phyloP scores from a whole-genome alignment of 345 rosid genomes.

The Eucalyptus polybractea region DNA sequence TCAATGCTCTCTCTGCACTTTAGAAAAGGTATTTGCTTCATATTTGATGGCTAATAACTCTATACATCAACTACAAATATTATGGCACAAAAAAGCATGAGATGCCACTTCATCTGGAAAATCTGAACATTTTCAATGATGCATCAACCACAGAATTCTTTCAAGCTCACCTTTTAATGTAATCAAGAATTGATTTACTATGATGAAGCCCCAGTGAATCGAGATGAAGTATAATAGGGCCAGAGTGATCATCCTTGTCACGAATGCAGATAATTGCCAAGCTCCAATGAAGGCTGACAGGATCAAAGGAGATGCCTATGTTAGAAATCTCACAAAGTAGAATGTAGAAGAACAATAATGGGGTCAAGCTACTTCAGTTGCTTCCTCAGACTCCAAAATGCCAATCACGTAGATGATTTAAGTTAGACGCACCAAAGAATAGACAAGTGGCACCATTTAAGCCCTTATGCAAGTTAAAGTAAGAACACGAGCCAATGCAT shows the following conservation, averaged over 20 bases:
- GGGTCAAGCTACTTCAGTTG: not conserved
- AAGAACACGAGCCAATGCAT: not conserved
- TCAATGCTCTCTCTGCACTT: not conserved
- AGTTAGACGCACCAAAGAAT: not conserved
- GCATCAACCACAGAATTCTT: not conserved
- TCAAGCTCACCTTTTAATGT: constrained; percentile 61
- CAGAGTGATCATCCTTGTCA: constrained; percentile 66
- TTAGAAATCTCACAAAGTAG: not conserved
- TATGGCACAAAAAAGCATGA: not conserved
- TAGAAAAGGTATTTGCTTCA: not conserved
- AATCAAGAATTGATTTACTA: constrained; percentile 43
- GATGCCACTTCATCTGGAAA: not conserved
- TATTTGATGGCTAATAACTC: not conserved
- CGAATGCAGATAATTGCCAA: constrained; percentile 85
- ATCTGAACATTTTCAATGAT: not conserved
- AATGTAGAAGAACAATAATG: not conserved
- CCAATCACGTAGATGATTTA: not conserved
- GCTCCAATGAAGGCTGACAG: constrained; percentile 84
- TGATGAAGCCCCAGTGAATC: constrained; percentile 77
- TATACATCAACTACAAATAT: not conserved
- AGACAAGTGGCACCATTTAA: not conserved
- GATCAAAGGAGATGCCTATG: not conserved
- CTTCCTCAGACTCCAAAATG: not conserved
- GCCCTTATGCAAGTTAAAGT: not conserved
- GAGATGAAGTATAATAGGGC: constrained; percentile 75